These are phyloP conservation scores for Seiridium unicorne DNA, from an alignment of 2,329 filamentous ascomycete genomes.

Conservation along the genomic window DNA sequence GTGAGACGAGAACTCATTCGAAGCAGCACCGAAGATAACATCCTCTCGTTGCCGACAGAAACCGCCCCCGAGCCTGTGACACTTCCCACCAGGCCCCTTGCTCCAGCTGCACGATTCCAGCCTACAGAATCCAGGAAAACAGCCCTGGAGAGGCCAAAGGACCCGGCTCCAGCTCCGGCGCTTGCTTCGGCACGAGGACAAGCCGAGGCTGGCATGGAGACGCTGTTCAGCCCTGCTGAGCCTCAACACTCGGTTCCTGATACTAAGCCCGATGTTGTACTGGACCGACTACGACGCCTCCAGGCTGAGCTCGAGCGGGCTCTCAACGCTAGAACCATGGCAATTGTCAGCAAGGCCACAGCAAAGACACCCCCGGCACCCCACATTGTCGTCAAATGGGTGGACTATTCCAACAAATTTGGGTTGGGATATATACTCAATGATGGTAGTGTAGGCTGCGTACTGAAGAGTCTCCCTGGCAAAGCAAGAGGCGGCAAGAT, in stretches of 20 bases:
- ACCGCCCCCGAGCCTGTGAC: conserved; percentile 11
- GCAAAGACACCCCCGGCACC: conserved; percentile 54
- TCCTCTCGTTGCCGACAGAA: conserved; percentile 16
- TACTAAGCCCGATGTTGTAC: conserved; percentile 56
- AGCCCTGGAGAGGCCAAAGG: conserved; percentile 9
- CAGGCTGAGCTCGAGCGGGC: conserved; percentile 61
- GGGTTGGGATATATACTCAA: conserved; percentile 82
- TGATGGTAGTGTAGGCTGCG: conserved; percentile 76
- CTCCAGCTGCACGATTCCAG: conserved; percentile 8
- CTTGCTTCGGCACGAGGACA: neutral
- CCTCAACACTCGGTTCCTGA: conserved; percentile 46
- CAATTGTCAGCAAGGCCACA: conserved; percentile 49
- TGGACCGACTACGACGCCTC: conserved; percentile 54
- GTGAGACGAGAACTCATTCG: conserved; percentile 23
- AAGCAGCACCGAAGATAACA: conserved; percentile 21
- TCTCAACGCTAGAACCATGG: conserved; percentile 62
- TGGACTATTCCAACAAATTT: conserved; percentile 86
- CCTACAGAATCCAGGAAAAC: conserved; percentile 1
- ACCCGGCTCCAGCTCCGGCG: conserved; percentile 8
- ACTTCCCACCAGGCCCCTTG: conserved; percentile 14
- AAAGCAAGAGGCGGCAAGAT: conserved; percentile 47
- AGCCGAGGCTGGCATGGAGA: conserved; percentile 18
- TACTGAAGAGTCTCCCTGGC: conserved; percentile 54
- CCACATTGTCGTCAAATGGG: conserved; percentile 74
- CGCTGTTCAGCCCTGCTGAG: conserved; percentile 57